Evolutionary conservation across 208 protist genomes (phyloP), one percentile per base, ranked within the genome.

Genomic region (Leptomonas pyrrhocoris): DNA sequence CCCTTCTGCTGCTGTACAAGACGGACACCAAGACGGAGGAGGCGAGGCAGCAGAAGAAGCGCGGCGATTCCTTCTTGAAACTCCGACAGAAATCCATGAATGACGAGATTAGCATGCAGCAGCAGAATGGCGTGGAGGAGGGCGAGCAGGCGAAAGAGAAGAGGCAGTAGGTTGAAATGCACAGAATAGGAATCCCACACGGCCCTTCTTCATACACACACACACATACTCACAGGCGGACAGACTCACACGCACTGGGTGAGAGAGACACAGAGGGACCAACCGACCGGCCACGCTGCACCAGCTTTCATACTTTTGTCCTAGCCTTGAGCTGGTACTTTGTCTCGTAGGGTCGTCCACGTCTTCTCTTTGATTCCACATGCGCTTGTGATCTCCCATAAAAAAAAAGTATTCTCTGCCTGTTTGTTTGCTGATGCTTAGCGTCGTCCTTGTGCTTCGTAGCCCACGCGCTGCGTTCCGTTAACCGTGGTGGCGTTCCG

Each of bases 1-100:
- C 79, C 16, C 73, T 94, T 16, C 70, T 92, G 23, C 74, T 90
- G 23, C 78, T 95, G 40, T 95, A 86, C 61, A 84, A 80, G 53
- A 86, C 90, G 18, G 77, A 83, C 38, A 74, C 69, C 15, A 89
- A 92, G 56, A 83, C 69, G 27, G 76, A 77, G 46, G 90, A 95
- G 80, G 78, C 87, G 51, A 62, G 58, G 31, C 46, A 46, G 50
- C 81, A 86, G 61, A 77, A 81, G 51, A 74, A 74, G 56, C 85
- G 85, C 42, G 84, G 74, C 8, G 80, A 87, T 58, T 80, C 66
- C 9, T 80, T 82, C 49, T 63, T 80, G 43, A 77, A 62, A 58
- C 68, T 69, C n/a, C 36, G 54, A 2, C 64, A 63, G 23, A 68
- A 66, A 55, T 31, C 34, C 3, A 27, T 40, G 27, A 51, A 31